These are phyloP conservation scores for Hirschfeldia incana DNA, from an alignment of 345 rosid species.

Conservation along the genomic window DNA sequence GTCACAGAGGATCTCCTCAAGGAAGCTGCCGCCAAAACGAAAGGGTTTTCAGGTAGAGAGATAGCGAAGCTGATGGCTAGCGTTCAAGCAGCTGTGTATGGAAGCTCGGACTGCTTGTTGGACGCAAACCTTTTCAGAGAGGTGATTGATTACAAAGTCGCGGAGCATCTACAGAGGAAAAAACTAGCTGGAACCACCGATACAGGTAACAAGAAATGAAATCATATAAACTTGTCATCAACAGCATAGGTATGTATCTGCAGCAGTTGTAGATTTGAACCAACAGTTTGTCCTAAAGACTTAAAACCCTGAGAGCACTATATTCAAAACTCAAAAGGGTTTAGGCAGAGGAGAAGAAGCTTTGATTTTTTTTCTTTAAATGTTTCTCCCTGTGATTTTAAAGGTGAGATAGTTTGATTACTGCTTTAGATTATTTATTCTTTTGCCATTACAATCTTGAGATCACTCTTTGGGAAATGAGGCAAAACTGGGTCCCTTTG, in stretches of 20 bases:
- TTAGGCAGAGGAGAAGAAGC: constrained; percentile 17
- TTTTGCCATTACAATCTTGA: constrained; percentile 5
- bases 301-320: constrained; percentile 29
- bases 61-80: constrained; percentile 92
- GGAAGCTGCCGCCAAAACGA: constrained; percentile 84
- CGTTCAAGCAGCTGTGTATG: constrained; percentile 92
- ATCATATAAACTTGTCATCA: constrained; percentile 11
- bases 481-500: constrained; percentile 45
- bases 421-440: not conserved
- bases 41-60: constrained; percentile 91
- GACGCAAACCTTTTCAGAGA: constrained; percentile 75
- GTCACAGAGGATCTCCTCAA: constrained; percentile 66
- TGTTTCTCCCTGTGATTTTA: constrained; percentile 32
- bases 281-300: not conserved
- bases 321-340: constrained; percentile 26
- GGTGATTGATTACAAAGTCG: constrained; percentile 91
- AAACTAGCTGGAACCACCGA: constrained; percentile 57
- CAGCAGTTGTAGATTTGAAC: constrained; percentile 29
- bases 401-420: constrained; percentile 14
- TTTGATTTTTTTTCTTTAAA: not conserved
- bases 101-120: constrained; percentile 73
- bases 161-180: constrained; percentile 86
- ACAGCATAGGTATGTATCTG: constrained; percentile 5
- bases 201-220: constrained; percentile 27
- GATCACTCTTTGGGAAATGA: constrained; percentile 42